Percentiles rank a stretch among this genome's conserved stretches.
These are phyloP conservation scores for Volvox africanus DNA, from an alignment of 139 green algal genomes.

Conservation along the genomic window DNA sequence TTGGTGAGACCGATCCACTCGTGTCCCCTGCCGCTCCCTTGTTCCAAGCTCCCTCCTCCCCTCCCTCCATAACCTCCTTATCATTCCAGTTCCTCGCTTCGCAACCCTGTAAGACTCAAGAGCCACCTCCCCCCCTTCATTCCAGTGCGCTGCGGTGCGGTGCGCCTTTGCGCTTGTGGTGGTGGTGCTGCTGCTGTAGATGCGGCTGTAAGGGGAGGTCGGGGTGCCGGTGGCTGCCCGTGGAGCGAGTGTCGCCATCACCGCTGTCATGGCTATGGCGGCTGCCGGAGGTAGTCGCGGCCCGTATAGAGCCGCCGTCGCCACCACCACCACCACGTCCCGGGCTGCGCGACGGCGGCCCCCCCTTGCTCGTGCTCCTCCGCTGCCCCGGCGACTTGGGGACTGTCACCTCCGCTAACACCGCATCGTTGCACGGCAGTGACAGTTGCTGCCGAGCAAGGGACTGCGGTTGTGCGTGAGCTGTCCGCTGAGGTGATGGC, in stretches of 20 bases:
- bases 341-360: slow-evolving; percentile 8
- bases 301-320: background rate
- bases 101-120: background rate
- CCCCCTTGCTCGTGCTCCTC: background rate
- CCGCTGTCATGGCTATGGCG: slow-evolving; percentile 13
- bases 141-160: slow-evolving; percentile 27
- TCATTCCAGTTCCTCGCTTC: background rate
- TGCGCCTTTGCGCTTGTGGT: slow-evolving; percentile 38
- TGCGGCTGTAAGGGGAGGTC: background rate
- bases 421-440: background rate
- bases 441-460: background rate
- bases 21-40: background rate
- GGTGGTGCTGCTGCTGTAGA: background rate
- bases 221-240: background rate
- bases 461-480: background rate
- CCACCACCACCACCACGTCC: background rate
- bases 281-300: background rate
- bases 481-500: background rate
- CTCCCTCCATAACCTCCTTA: background rate
- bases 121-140: background rate
- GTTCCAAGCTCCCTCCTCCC: too few relatives aligned
- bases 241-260: slow-evolving; percentile 6
- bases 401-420: background rate
- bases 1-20: too few relatives aligned
- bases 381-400: background rate